Evolutionary conservation across 1,284 basidiomycete genomes (phyloP).

Genomic region (Cutaneotrichosporon cyanovorans): DNA sequence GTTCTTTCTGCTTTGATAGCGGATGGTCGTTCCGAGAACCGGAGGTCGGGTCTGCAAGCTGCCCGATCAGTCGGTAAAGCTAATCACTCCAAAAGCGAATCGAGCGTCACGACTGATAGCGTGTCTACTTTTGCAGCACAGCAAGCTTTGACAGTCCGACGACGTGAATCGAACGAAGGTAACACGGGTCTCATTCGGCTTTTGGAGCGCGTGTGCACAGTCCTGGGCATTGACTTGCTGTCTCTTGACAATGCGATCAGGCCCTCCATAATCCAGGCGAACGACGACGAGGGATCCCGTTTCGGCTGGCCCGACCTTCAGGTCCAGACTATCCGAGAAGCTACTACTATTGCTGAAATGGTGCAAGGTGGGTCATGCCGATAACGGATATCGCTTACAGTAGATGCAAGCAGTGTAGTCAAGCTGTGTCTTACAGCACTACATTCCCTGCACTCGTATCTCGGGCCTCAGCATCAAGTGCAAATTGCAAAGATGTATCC

Average conservation of each 20-base stretch:
- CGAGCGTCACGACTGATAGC: background rate
- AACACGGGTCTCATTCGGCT: constrained; percentile 69
- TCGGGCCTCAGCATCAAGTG: constrained; percentile 64
- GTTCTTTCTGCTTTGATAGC: constrained; percentile 71
- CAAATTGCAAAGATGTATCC: constrained; percentile 65
- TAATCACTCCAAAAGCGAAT: too few species aligned
- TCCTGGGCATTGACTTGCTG: constrained; percentile 38
- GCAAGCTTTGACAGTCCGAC: constrained; percentile 55
- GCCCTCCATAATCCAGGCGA: background rate
- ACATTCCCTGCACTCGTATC: constrained; percentile 58
- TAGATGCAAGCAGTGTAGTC: constrained; percentile 26
- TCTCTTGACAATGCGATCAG: constrained; percentile 1
- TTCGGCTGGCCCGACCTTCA: constrained; percentile 93
- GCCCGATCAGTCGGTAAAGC: too few species aligned
- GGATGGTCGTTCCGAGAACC: constrained; percentile 29
- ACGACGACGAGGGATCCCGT: constrained; percentile 20
- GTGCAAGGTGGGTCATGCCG: constrained; percentile 62
- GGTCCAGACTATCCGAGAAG: constrained; percentile 80
- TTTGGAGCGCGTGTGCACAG: constrained; percentile 62
- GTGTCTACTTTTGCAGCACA: background rate
- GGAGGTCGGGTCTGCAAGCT: background rate
- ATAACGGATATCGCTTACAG: background rate
- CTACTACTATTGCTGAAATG: constrained; percentile 79
- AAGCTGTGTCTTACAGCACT: constrained; percentile 57
- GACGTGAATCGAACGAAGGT: constrained; percentile 64